These are phyloP conservation scores for Lyophyllum semitale DNA, from an alignment of 768 basidiomycete genomes.

Conservation along the genomic window DNA sequence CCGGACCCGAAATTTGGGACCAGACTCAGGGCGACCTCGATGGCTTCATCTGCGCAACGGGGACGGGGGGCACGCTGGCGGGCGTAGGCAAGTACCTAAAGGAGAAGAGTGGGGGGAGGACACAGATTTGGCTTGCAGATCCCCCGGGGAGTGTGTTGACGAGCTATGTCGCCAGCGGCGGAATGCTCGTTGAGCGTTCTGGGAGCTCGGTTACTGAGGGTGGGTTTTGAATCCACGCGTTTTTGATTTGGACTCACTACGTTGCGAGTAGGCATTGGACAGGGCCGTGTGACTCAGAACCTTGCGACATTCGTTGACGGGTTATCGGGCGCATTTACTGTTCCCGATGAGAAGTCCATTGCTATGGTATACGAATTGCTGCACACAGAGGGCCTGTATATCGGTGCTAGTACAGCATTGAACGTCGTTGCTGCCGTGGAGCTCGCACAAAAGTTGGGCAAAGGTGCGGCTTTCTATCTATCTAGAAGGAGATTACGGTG, in stretches of 20 bases:
- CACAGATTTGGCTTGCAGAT: constrained; percentile 93
- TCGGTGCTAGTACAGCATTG: constrained; percentile 91
- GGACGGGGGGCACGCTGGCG: constrained; percentile 94
- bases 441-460: constrained; percentile 81
- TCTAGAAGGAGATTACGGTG: background rate
- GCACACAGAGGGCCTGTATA: constrained; percentile 90
- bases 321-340: constrained; percentile 80
- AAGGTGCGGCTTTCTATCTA: constrained; percentile 47
- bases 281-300: constrained; percentile 94
- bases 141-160: constrained; percentile 94
- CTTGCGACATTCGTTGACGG: constrained; percentile 78
- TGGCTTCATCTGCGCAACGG: constrained; percentile 93
- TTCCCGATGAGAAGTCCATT: constrained; percentile 88
- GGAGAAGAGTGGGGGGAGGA: constrained; percentile 76
- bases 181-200: constrained; percentile 69
- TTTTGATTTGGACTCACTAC: background rate
- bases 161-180: constrained; percentile 79
- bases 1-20: constrained; percentile 96
- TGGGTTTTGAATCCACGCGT: constrained; percentile 26
- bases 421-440: constrained; percentile 95
- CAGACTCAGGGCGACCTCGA: constrained; percentile 81
- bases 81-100: constrained; percentile 84
- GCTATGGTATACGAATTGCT: constrained; percentile 92
- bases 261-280: constrained; percentile 77
- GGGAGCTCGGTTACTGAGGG: constrained; percentile 96